Base-by-base conservation (phyloP, 2,329 filamentous ascomycete species). In the Didymella pinodella region DNA sequence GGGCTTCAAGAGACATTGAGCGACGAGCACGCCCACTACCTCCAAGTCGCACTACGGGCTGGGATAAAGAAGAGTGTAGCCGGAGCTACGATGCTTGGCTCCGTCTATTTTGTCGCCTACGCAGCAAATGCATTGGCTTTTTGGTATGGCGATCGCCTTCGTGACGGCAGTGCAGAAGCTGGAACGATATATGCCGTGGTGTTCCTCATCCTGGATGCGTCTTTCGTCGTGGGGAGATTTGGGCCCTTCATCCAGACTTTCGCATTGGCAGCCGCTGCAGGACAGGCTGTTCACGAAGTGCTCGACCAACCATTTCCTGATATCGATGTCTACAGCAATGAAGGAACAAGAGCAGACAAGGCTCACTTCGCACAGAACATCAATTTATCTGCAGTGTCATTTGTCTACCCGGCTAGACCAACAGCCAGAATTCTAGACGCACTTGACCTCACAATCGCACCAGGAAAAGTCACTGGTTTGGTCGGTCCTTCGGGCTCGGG, bases 161-260 rank as follows among this genome's bases (percentile, higher is more conserved):
- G 72, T 18, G 26, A 65, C 25, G 67, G 64, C 16, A 68, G 65
- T 56, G 69, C 68, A 2, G 72, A 75, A 58, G 83, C 82, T 26
- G 83, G 83, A 32, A 84, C 82, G 1, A 79, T 87, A 16, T 89
- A 88, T 64, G 87, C 86, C 0, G 86, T 88, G 29, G 85, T 89
- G 12, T 86, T 89, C 52, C 77, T 89, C 29, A 84, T 89, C 11
- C 80, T 89, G 1, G 87, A 89, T 63, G 85, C 86, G 26, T 86
- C 86, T 8, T 84, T 90, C 48, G 82, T 89, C 32, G 79, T 90
- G 25, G 86, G 87, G 29, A 83, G 84, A 51, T 85, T 89, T 48
- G 86, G 86, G 0, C 88, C 88, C 0, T 82, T 89, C 48, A 75
- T 90, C 14, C 85, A 87, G 73, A 82, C 71, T 66, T 85, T 80